Conservation (phyloP, 192 early-diverging fungal species). For the Lunasporangiospora selenospora region DNA sequence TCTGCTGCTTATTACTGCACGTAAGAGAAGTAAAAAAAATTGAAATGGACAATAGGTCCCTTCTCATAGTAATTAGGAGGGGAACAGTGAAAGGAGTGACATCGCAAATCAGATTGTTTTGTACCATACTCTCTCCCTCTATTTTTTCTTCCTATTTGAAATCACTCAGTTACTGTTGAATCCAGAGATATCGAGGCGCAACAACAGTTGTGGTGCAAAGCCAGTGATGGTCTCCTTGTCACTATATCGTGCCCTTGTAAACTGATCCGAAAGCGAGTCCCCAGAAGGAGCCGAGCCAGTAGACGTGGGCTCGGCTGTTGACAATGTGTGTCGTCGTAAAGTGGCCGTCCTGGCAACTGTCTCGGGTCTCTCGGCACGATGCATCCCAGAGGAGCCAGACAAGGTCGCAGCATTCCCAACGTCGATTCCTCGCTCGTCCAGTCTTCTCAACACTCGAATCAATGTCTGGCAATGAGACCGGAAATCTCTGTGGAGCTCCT, state of each 20-base stretch:
- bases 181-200: constrained; percentile 43
- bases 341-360: background rate
- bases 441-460: constrained; percentile 39
- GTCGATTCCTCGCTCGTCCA: constrained; percentile 49
- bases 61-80: no score
- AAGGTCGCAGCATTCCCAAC: no score
- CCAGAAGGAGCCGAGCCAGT: background rate
- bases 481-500: constrained; percentile 45
- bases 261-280: constrained; percentile 9
- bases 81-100: no score
- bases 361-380: background rate
- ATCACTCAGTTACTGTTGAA: constrained; percentile 14
- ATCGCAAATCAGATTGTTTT: no score
- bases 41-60: no score
- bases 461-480: constrained; percentile 36
- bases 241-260: constrained; percentile 21
- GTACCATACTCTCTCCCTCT: no score
- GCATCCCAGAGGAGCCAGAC: no score
- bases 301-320: background rate
- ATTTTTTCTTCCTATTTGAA: constrained; percentile 26
- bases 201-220: constrained; percentile 50
- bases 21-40: no score
- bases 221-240: constrained; percentile 20
- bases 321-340: background rate
- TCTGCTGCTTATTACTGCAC: no score